Percentiles rank a stretch among this genome's conserved stretches.
Conservation (phyloP, 768 basidiomycete species). For the Pleurotus cornucopiae region DNA sequence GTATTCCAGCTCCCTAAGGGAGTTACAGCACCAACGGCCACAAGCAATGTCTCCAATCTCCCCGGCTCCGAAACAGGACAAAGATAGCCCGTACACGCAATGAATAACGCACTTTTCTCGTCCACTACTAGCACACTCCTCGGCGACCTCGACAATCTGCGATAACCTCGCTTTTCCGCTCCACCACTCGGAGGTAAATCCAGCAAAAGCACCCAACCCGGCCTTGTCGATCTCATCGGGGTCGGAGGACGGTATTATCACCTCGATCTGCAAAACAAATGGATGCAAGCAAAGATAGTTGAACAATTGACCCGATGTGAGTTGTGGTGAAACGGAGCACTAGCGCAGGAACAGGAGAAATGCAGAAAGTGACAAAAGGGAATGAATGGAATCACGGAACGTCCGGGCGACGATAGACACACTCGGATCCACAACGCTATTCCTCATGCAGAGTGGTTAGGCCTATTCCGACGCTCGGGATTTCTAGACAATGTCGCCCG, state of each 20-base stretch:
- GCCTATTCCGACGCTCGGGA: no score
- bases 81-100: no score
- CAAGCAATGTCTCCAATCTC: no score
- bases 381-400: no score
- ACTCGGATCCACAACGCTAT: no score
- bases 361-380: no score
- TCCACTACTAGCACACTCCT: constrained; percentile 20
- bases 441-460: no score
- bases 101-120: constrained; percentile 21
- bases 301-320: constrained; percentile 44
- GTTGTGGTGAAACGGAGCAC: constrained; percentile 23
- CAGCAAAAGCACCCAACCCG: not conserved
- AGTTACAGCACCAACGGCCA: no score
- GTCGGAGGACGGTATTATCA: constrained; percentile 49
- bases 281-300: constrained; percentile 12
- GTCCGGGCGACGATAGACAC: no score
- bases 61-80: no score
- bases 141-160: constrained; percentile 37
- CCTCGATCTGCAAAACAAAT: constrained; percentile 44
- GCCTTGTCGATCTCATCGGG: constrained; percentile 3
- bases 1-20: no score
- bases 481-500: no score
- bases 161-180: constrained; percentile 40
- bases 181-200: not conserved
- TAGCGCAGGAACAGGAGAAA: constrained; percentile 11